Evolutionary conservation across 164 flowering plant species (phyloP), one percentile per base, ranked within the genome.

Genomic region (Echeveria elegans): DNA sequence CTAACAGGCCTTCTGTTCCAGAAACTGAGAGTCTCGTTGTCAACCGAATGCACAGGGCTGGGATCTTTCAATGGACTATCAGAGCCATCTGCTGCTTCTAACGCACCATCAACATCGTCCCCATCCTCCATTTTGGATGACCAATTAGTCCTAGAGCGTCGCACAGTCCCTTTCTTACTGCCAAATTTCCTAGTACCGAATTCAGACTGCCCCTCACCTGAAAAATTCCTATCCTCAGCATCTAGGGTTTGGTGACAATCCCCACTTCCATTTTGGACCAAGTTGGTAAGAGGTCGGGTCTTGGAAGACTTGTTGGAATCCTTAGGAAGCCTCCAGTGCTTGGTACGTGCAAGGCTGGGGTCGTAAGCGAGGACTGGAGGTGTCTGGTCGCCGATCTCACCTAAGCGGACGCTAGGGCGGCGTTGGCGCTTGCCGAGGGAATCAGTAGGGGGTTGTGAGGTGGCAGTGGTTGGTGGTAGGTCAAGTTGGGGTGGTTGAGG

Each of bases 391-490:
- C 80, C 86, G 70, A 83, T 86, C 63, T 83, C 89, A 30, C 86
- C 86, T 12, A 83, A 62, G 28, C 89, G 79, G 60, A 85, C 89
- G 74, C 86, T 85, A n/a, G 89, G 86, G 6, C 89, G 81, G 29
- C 88, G 82, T 52, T 84, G 86, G 28, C 58, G 58, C 58, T 52
- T 52, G 58, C 58, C 29, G 29, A 52, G 58, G 58, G 37, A 34
- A 34, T 52, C 58, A 9, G 58, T 7, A 21, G 28, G 29, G 2
- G 29, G 28, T 52, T 52, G 58, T 4, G 23, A 18, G 1, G 58
- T 28, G 2, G 29, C 29, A 23, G 58, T 52, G 58, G 12, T 52
- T 52, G 58, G 28, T 21, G 28, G 58, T n/a, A n/a, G n/a, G 24
- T 21, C 56, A 24, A 29, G 28, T 52, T 23, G 28, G 8, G 28